Base-by-base conservation (phyloP, 257 asterid genomes). In the Scutellaria barbata region DNA sequence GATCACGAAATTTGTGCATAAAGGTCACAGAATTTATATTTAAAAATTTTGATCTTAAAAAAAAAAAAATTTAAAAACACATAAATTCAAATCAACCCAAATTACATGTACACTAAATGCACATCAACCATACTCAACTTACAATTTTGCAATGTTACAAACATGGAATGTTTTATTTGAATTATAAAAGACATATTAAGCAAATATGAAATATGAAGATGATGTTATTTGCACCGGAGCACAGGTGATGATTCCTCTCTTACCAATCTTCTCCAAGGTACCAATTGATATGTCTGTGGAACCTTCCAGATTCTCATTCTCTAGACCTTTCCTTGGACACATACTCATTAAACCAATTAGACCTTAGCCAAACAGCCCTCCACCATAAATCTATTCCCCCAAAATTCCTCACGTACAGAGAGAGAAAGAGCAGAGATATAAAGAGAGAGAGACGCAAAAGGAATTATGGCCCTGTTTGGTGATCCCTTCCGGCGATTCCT, bases 401-500 rank as follows among this genome's bases (percentile, higher is more conserved):
- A 12, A 42, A 7, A 22, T 1, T 7, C 33, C 45, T 18, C 63
- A 3, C 39, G 3, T 43, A n/a, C 11, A 41, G 3, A 53, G 30
- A 11, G 14, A 51, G 14, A 52, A 1, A 37, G 37, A 7, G 5
- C 40, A n/a, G n/a, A 35, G 3, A 47, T n/a, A 10, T 8, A 56
- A 9, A 45, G 2, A 42, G 20, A 7, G n/a, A 18, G 7, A 33
- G n/a, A n/a, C n/a, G n/a, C 47, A 25, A 8, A 37, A 10, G 1
- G 10, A 59, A 43, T 41, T n/a, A 89, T 86, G 96, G 91, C 96
- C 0, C 69, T 82, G 62, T 81, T 87, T 22, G 90, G 92, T 11
- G 92, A 86, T 6, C 96, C 96, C 0, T 84, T 88, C 66, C 59
- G 90, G 73, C 88, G 87, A 5, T 79, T 84, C 59, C 53, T 91